Percentiles rank a stretch among this genome's conserved stretches.
Evolutionary conservation across 2,329 filamentous ascomycete genomes (phyloP).

Genomic region (Alternaria sp.): DNA sequence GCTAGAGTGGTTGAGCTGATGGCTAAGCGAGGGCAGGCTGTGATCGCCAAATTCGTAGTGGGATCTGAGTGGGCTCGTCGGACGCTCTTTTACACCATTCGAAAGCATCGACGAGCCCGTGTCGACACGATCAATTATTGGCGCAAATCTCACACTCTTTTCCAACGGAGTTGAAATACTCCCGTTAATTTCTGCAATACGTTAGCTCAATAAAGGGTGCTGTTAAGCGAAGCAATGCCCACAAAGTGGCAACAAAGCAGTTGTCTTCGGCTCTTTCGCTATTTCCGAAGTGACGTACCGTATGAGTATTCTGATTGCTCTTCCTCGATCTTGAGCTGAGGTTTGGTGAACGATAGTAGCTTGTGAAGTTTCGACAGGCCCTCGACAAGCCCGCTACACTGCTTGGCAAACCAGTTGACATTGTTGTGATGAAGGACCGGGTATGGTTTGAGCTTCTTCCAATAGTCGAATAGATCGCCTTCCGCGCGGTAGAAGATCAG

Average conservation of each 20-base stretch:
- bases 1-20: background rate
- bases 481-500: conserved; percentile 26
- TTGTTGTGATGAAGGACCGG: background rate
- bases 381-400: conserved; percentile 20
- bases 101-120: background rate
- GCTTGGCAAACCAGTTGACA: conserved; percentile 19
- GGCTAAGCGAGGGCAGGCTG: background rate
- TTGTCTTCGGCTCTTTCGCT: background rate
- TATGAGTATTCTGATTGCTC: background rate
- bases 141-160: background rate
- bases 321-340: background rate
- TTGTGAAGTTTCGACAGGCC: conserved; percentile 18
- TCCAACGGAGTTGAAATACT: rapidly evolving
- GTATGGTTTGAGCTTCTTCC: background rate
- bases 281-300: background rate
- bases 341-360: background rate
- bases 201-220: background rate
- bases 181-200: background rate
- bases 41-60: background rate
- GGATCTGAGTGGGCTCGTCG: background rate
- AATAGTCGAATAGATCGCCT: conserved; percentile 20
- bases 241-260: background rate
- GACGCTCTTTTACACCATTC: background rate
- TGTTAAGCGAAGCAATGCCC: background rate
- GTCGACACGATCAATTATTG: background rate